Conservation (phyloP, 2,329 filamentous ascomycete genomes). For the Zelopaecilomyces penicillatus region DNA sequence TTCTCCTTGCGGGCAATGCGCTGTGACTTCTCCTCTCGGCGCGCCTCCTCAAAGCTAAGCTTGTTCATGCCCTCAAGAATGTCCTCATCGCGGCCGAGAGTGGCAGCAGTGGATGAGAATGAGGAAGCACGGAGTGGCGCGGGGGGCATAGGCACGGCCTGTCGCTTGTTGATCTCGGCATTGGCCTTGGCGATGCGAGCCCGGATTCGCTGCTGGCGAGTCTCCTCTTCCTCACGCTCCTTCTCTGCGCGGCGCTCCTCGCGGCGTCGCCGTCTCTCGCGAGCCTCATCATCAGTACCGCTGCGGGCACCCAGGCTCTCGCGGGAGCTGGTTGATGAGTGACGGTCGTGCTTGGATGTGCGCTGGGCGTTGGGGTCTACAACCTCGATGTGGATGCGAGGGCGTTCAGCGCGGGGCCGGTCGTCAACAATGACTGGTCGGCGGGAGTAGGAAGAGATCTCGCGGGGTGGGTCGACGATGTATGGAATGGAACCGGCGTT, state of each 20-base stretch:
- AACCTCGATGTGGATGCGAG: slow-evolving; percentile 29
- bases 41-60: slow-evolving; percentile 23
- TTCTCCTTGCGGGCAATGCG: slow-evolving; percentile 17
- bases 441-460: slow-evolving; percentile 12
- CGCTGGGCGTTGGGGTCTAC: slow-evolving; percentile 20
- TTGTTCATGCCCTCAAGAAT: slow-evolving; percentile 25
- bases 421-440: slow-evolving; percentile 32
- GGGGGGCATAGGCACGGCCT: slow-evolving; percentile 21
- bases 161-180: slow-evolving; percentile 31
- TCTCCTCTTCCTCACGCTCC: slow-evolving; percentile 19
- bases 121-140: slow-evolving; percentile 16
- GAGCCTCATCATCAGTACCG: slow-evolving; percentile 18
- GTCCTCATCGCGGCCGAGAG: slow-evolving; percentile 19
- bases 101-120: slow-evolving; percentile 16
- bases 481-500: slow-evolving; percentile 17
- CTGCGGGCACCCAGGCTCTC: slow-evolving; percentile 23
- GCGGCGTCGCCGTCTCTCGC: slow-evolving; percentile 16
- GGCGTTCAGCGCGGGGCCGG: slow-evolving; percentile 18
- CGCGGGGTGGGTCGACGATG: slow-evolving; percentile 16
- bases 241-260: slow-evolving; percentile 16
- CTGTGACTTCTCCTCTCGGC: slow-evolving; percentile 23
- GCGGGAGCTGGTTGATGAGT: slow-evolving; percentile 27
- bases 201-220: slow-evolving; percentile 18
- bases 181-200: slow-evolving; percentile 33
- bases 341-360: slow-evolving; percentile 25